Percentiles rank a stretch among this genome's conserved stretches.
Evolutionary conservation across 148 eudicot species (phyloP).

Genomic region (Fallopia convolvulus): DNA sequence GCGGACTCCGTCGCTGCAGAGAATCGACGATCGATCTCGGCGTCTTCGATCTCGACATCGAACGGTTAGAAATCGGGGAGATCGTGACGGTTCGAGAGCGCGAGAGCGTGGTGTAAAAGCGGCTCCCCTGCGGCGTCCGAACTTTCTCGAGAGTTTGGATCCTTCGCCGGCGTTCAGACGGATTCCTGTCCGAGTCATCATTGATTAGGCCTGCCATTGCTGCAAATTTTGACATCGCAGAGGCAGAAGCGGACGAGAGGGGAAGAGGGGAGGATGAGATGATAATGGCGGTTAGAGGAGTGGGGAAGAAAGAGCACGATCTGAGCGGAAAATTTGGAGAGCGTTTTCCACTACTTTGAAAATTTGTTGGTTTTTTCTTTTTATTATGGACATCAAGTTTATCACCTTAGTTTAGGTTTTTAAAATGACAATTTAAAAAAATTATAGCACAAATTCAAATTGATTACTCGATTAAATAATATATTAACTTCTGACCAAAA

Average conservation of each 20-base stretch:
- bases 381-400: no score
- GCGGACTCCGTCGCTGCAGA: background rate
- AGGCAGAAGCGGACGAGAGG: background rate
- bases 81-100: background rate
- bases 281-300: slow-evolving; percentile 1
- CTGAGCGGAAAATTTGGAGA: background rate
- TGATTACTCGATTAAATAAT: no score
- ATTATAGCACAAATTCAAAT: no score
- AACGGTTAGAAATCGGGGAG: background rate
- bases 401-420: no score
- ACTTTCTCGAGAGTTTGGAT: background rate
- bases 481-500: no score
- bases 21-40: background rate
- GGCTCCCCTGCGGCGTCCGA: background rate
- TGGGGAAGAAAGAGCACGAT: background rate
- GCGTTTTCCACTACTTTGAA: background rate
- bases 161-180: background rate
- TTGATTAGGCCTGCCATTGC: background rate
- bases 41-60: background rate
- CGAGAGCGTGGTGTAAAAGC: background rate
- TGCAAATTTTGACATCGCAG: background rate
- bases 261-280: background rate
- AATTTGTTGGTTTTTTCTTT: background rate
- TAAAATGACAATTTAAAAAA: no score
- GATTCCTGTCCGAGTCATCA: background rate